These are phyloP conservation scores for Lichtheimia corymbifera DNA, from an alignment of 371 early-diverging fungal species.

Conservation along the genomic window DNA sequence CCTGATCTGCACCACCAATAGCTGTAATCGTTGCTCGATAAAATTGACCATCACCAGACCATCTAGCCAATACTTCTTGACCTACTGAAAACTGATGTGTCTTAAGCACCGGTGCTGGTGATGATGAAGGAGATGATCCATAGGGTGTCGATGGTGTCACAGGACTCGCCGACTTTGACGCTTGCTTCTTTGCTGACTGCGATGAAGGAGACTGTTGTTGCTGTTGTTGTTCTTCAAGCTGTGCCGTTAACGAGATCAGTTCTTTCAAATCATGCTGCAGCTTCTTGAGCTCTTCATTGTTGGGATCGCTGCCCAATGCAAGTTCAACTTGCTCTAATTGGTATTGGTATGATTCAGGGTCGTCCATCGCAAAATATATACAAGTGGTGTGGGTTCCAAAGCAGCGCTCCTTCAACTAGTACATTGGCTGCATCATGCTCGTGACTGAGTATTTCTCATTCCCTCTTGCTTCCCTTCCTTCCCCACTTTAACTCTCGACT, in stretches of 20 bases:
- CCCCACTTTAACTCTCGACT: too few species aligned
- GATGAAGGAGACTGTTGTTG: constrained; percentile 7
- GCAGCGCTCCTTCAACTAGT: too few species aligned
- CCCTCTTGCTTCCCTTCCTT: too few species aligned
- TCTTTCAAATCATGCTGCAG: constrained; percentile 71
- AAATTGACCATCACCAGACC: constrained; percentile 32
- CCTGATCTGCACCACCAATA: constrained; percentile 62
- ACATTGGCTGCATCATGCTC: too few species aligned
- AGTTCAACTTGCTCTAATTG: constrained; percentile 77
- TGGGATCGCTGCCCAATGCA: constrained; percentile 67
- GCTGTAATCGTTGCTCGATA: constrained; percentile 75
- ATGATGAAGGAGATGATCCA: constrained; percentile 9
- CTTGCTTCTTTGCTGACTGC: neutral
- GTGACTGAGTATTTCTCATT: too few species aligned
- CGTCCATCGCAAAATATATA: constrained; percentile 28
- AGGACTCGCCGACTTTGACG: constrained; percentile 7
- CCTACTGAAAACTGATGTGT: constrained; percentile 49
- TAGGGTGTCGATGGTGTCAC: constrained; percentile 10
- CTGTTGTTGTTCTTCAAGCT: constrained; percentile 34
- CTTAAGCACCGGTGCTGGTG: constrained; percentile 17
- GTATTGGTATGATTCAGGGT: constrained; percentile 66
- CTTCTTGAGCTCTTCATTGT: constrained; percentile 69
- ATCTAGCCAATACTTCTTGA: constrained; percentile 64
- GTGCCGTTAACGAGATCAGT: constrained; percentile 63
- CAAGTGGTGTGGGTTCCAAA: too few species aligned